Base-by-base conservation (phyloP, 78 protist species). In the Protostelium mycophagum region DNA sequence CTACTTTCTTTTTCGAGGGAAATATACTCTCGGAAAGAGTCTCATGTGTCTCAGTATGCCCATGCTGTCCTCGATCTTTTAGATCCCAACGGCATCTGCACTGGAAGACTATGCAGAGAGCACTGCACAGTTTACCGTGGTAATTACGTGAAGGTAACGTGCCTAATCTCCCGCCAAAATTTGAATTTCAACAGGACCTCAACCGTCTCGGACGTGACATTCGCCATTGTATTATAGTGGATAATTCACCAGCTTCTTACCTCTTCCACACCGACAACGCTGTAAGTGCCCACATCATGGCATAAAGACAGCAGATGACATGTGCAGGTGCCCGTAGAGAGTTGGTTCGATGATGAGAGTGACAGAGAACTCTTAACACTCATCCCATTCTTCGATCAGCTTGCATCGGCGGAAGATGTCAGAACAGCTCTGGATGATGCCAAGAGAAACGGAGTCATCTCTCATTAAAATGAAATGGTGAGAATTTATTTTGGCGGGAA, bases 1-100 rank as follows among this genome's bases (percentile, higher is more conserved):
- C 36, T 28, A 23, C 36, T 38, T 1, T 83, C 28, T 73, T 28
- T 87, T 10, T 1, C 88, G 5, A 28, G 84, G 84, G 29, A 29
- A 83, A n/a, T 83, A 83, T n/a, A 83, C 29, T n/a, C n/a, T n/a
- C n/a, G n/a, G n/a, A 83, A 83, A 29, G 28, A n/a, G 84, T 83
- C 29, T n/a, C 28, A 28, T 87, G 88, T 87, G 38, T 87, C 0
- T 1, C 84, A 94, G 93, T 98, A 98, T 86, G 99, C 99, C 29
- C 94, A 96, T 89, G 98, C 98, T 34, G 96, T 98, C 34, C 63
- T 97, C 35, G 97, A 97, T 83, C 88, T 89, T 1, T 93, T 98
- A 35, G 99, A 98, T 88, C 87, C 63, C 37, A 16, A 83, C 31
- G 38, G 39, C 0, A 89, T 95, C 1, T 90, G 95, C 9, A 86